Evolutionary conservation across 805 yeast species (phyloP).

Genomic region (Blastobotrys mokoenaii): DNA sequence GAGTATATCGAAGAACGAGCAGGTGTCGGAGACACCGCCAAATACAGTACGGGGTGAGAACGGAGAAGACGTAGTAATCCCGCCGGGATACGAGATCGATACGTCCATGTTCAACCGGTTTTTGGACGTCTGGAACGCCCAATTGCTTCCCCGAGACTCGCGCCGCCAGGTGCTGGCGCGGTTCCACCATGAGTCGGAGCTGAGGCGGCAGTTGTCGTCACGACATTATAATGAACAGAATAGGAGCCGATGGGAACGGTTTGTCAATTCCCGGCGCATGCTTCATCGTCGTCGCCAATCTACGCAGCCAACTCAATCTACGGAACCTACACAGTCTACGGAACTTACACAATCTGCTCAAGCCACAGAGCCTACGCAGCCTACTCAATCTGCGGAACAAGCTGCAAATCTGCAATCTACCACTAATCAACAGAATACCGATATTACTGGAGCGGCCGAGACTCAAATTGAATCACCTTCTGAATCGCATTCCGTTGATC

Average conservation of each 20-base stretch:
- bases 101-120: conserved; percentile 21
- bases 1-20: conserved; percentile 17
- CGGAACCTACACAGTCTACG: no score
- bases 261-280: conserved; percentile 15
- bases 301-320: neutral
- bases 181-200: conserved; percentile 22
- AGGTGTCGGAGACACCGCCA: conserved; percentile 16
- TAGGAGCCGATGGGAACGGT: conserved; percentile 15
- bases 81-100: conserved; percentile 16
- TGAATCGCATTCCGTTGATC: no score
- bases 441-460: no score
- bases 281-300: neutral
- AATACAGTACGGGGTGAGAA: conserved; percentile 1
- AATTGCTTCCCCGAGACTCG: conserved; percentile 23
- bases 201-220: conserved; percentile 14
- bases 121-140: conserved; percentile 26
- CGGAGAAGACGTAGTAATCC: conserved; percentile 3
- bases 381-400: no score
- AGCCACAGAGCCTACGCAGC: no score
- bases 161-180: conserved; percentile 21
- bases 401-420: no score
- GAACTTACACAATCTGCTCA: no score
- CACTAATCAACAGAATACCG: no score
- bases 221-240: conserved; percentile 11
- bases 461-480: no score